Evolutionary conservation across 1,139 yeast genomes (phyloP), one percentile per base, ranked within the genome.

Genomic region (Saccharomyces pastorianus): DNA sequence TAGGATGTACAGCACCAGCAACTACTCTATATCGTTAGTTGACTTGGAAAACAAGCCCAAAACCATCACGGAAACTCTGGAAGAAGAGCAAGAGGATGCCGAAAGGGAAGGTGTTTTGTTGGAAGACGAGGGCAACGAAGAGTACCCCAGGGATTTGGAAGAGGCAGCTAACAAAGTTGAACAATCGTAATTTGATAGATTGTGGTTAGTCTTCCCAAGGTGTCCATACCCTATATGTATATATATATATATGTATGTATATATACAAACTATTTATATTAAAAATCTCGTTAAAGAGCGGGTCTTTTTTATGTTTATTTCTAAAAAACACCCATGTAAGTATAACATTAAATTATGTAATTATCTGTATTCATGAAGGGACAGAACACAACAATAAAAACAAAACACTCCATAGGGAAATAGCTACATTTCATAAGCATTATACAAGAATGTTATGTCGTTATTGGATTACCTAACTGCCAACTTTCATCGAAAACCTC

Each of bases 111-210:
- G 56, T 2, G 53, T 32, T 8, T 47, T 54, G 49, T n/a, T 54
- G 49, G 53, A 54, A 31, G 56, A 54, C 27, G 50, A 54, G 31
- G 56, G 54, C 13, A 52, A 49, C 32, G 52, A 52, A 20, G 54
- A 52, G 13, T 46, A 49, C 44, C 2, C 52, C 11, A 32, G 31
- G 13, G 42, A 44, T 6, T n/a, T 51, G 34, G 48, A 48, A 48
- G 32, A 20, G 4, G 54, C 51, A 27, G 53, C 50, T 23, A 27
- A 23, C 28, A 25, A 26, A 23, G 47, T 17, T 1, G 17, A 17
- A 2, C 17, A 17, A 17, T 17, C 17, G 17, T 17, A 17, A 17
- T 17, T 17, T 17, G 17, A 17, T 17, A 17, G 17, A 17, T 17
- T 17, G 17, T 17, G 17, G 17, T 17, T 1, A 17, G 17, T 17